Evolutionary conservation across 2,329 filamentous ascomycete species (phyloP).

Genomic region (Arachnomyces sp.): DNA sequence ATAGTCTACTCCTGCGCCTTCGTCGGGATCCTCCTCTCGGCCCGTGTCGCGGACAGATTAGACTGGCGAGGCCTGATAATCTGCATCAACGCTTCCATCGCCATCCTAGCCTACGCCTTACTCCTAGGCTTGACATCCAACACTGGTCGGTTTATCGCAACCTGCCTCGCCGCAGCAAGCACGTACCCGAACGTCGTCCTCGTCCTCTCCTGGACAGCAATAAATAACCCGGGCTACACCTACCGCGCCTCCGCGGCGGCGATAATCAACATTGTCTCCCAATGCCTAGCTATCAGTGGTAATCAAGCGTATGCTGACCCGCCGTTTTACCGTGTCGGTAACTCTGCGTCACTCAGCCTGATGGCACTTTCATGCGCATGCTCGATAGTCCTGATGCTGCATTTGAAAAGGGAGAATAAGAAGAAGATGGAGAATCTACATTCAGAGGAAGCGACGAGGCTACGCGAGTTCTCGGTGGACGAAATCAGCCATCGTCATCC

Average conservation of each 20-base stretch:
- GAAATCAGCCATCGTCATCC: constrained; percentile 8
- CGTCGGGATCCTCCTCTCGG: constrained; percentile 8
- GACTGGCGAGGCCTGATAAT: constrained; percentile 3
- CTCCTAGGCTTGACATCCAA: constrained; percentile 6
- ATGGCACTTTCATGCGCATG: constrained; percentile 1
- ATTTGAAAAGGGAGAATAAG: constrained; percentile 6
- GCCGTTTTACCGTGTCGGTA: constrained; percentile 9
- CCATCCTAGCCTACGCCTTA: constrained; percentile 3
- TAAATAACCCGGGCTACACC: constrained; percentile 11
- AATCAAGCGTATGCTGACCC: constrained; percentile 11
- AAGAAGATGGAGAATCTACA: constrained; percentile 4
- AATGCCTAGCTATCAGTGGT: constrained; percentile 7
- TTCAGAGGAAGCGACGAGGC: background rate
- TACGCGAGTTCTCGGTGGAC: constrained; percentile 6
- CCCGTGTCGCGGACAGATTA: constrained; percentile 8
- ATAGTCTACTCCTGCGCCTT: constrained; percentile 11
- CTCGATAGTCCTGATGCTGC: constrained; percentile 1
- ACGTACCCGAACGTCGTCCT: constrained; percentile 10
- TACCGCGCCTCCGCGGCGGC: constrained; percentile 9
- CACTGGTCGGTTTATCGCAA: constrained; percentile 8
- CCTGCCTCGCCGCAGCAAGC: constrained; percentile 7
- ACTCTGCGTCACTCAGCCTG: constrained; percentile 5
- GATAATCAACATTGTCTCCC: constrained; percentile 8
- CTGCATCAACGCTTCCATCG: constrained; percentile 4
- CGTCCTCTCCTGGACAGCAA: constrained; percentile 10